Conservation (phyloP, 805 yeast species). For the Wickerhamiella sergipiensis region DNA sequence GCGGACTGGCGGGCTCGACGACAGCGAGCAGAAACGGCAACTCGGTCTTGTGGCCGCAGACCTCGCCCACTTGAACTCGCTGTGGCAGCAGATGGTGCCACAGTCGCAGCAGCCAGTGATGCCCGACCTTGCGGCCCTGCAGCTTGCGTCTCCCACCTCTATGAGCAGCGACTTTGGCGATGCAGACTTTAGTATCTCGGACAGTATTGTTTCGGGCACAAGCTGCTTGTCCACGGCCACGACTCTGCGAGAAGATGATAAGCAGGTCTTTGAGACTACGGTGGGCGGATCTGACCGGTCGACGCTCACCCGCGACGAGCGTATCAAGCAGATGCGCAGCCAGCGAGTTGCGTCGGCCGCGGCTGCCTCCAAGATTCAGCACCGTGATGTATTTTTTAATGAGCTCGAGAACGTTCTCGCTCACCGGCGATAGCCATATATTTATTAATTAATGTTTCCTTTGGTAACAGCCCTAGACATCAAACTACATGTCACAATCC, state of each 20-base stretch:
- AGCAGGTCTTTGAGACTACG: conserved; percentile 9
- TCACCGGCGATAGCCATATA: not conserved
- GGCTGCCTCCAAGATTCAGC: not conserved
- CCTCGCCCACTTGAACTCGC: conserved; percentile 4
- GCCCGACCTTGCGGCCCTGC: not conserved
- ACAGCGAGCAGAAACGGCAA: conserved; percentile 6
- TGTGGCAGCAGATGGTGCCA: conserved; percentile 6
- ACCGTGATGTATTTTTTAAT: conserved; percentile 3
- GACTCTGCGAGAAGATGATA: not conserved
- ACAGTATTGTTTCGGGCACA: not conserved
- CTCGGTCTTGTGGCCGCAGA: conserved; percentile 8
- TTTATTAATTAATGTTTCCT: not conserved
- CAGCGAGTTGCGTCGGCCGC: not conserved
- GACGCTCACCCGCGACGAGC: conserved; percentile 10
- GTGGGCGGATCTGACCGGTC: not conserved
- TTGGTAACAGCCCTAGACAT: too few species aligned
- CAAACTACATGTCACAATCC: too few species aligned
- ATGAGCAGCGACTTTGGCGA: not conserved
- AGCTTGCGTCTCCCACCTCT: not conserved
- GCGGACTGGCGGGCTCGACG: conserved; percentile 3
- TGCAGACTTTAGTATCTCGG: not conserved
- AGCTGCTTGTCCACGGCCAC: not conserved
- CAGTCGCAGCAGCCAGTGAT: not conserved
- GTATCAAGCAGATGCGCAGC: conserved; percentile 6
- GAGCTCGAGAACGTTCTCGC: conserved; percentile 10